Base-by-base conservation (phyloP, 2,329 filamentous ascomycete species). In the Colletotrichum sp. region DNA sequence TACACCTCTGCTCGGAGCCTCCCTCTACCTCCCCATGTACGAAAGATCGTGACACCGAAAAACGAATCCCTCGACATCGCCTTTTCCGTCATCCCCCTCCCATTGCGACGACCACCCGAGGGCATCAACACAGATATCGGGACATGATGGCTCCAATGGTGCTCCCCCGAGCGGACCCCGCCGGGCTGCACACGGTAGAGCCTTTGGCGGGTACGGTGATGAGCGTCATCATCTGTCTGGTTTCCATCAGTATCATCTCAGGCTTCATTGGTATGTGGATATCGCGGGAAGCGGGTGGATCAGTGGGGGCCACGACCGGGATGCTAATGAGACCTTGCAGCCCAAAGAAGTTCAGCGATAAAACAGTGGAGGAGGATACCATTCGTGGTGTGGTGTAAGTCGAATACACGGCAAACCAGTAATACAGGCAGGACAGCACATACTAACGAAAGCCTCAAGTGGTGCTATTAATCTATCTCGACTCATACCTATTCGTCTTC, bases 401-500 rank as follows among this genome's bases (percentile, higher is more conserved):
- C 32, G 34, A 8, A 3, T n/a, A 29, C 15, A 62, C 19, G 8
- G 55, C 4, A 49, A 16, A 25, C 19, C 27, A n/a, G 34, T 16
- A 13, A 19, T 8, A 2, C 8, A 30, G 8, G 19, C 29, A n/a
- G 8, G n/a, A 32, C 15, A 13, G 15, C 7, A 29, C 32, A 25
- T 39, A 34, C 64, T 68, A 9, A 69, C 12, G 52, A 9, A 15
- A 29, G 13, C 13, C n/a, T 27, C 57, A 67, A 93, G 92, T 93
- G 65, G 88, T 93, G 64, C 84, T 93, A 57, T 85, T 87, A 12
- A 91, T 93, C 44, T 93, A 93, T 78, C 52, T 85, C 73, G 91
- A 93, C 77, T 93, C 91, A 1, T 92, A 90, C 71, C 78, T 89
- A 11, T 93, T 93, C 79, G 89, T 92, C 15, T 87, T 91, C 77